Percentiles rank a stretch among this genome's conserved stretches.
These are phyloP conservation scores for Hypoxylon sp. DNA, from an alignment of 2,329 filamentous ascomycete species.

Conservation along the genomic window DNA sequence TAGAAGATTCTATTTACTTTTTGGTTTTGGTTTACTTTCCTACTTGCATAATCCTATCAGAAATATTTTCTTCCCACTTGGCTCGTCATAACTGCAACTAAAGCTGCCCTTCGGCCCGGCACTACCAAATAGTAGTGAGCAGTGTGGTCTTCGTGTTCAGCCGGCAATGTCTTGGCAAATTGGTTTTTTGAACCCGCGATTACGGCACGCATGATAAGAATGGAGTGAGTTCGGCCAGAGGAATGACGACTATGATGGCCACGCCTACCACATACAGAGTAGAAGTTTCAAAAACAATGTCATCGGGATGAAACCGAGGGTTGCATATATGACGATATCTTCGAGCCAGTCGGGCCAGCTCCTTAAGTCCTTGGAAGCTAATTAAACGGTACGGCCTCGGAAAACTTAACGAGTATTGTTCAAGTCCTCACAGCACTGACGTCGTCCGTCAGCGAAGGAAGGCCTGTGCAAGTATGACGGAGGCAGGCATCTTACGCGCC, in stretches of 20 bases:
- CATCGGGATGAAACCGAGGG: constrained; percentile 44
- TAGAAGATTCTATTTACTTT: constrained; percentile 5
- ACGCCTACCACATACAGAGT: constrained; percentile 28
- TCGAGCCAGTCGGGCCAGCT: constrained; percentile 43
- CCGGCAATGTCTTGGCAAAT: constrained; percentile 36
- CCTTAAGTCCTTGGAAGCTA: constrained; percentile 35
- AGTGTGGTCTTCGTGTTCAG: constrained; percentile 37
- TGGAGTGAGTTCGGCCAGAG: constrained; percentile 28
- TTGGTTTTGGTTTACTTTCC: constrained; percentile 7
- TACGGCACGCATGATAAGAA: constrained; percentile 34
- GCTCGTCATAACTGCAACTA: constrained; percentile 1
- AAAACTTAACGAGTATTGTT: constrained; percentile 34
- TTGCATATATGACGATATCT: constrained; percentile 47
- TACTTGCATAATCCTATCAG: not conserved
- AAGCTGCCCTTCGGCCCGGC: constrained; percentile 31
- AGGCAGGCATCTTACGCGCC: constrained; percentile 22
- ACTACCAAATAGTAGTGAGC: constrained; percentile 32
- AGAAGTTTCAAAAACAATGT: constrained; percentile 35
- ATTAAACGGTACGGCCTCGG: constrained; percentile 41
- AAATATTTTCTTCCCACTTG: constrained; percentile 4
- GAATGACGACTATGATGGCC: constrained; percentile 37
- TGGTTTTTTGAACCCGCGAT: constrained; percentile 24
- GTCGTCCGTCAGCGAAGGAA: constrained; percentile 40
- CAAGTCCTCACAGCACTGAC: constrained; percentile 37
- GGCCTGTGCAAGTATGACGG: constrained; percentile 39